Conservation (phyloP, 495 filamentous ascomycete genomes). For the Geopyxis carbonaria region DNA sequence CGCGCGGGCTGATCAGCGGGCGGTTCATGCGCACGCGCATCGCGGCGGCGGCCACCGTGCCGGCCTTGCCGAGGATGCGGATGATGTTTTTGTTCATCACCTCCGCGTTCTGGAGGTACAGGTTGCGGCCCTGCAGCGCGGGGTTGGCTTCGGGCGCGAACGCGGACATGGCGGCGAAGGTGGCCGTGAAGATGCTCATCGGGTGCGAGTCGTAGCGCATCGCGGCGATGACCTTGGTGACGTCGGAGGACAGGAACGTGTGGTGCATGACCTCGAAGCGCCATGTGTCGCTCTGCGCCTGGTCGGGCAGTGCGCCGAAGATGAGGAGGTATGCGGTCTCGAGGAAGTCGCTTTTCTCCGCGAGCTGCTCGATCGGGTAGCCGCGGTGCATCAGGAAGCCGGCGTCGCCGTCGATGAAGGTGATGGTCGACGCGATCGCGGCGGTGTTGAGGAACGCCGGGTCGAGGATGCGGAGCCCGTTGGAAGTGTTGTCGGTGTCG, state of each 20-base stretch:
- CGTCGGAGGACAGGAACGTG: constrained; percentile 26
- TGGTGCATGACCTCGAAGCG: constrained; percentile 26
- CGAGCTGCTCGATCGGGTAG: constrained; percentile 30
- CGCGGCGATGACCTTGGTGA: constrained; percentile 26
- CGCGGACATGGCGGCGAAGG: constrained; percentile 29
- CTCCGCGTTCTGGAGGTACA: constrained; percentile 28
- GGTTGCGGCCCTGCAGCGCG: constrained; percentile 26
- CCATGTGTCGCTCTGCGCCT: constrained; percentile 26
- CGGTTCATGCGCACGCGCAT: constrained; percentile 28
- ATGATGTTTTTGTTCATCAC: constrained; percentile 30
- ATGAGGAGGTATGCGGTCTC: constrained; percentile 34
- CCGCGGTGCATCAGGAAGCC: constrained; percentile 31
- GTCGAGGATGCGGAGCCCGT: constrained; percentile 36
- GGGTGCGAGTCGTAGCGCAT: constrained; percentile 30
- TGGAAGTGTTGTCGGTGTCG: constrained; percentile 19
- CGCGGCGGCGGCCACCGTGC: constrained; percentile 27
- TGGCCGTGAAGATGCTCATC: constrained; percentile 30
- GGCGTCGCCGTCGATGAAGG: constrained; percentile 33
- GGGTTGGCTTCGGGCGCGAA: constrained; percentile 29
- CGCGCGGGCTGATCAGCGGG: constrained; percentile 27
- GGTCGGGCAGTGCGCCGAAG: constrained; percentile 30
- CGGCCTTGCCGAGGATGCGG: constrained; percentile 28
- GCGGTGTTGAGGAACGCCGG: constrained; percentile 40
- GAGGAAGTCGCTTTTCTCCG: constrained; percentile 27
- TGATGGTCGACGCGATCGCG: constrained; percentile 34